phyloP scores from a whole-genome alignment of 768 basidiomycete species.

The Phanerochaete carnosa region DNA sequence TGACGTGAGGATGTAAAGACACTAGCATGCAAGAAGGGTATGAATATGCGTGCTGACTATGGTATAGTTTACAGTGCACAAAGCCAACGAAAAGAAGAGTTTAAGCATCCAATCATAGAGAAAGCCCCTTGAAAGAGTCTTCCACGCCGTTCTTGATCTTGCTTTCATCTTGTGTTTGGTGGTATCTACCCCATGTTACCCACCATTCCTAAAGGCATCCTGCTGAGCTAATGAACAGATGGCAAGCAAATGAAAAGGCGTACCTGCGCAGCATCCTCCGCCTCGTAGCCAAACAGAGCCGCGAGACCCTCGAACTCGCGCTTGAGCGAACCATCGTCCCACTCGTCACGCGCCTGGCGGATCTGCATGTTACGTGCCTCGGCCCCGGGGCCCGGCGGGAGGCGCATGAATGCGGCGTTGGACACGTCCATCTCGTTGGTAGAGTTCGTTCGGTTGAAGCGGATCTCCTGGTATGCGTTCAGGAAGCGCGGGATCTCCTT shows the following conservation, averaged over 20 bases:
- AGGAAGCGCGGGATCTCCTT: slow-evolving; percentile 51
- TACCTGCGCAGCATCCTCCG: slow-evolving; percentile 49
- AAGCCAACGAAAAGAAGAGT: background rate
- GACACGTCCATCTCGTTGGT: slow-evolving; percentile 43
- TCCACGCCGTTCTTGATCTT: background rate
- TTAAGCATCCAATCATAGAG: background rate
- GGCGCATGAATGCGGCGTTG: slow-evolving; percentile 42
- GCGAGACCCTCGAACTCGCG: slow-evolving; percentile 52
- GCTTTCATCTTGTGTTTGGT: slow-evolving; percentile 14
- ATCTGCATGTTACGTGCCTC: slow-evolving; percentile 40
- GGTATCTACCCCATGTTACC: slow-evolving; percentile 52
- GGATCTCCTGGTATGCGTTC: slow-evolving; percentile 55
- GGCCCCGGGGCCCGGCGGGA: slow-evolving; percentile 41
- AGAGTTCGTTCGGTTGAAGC: slow-evolving; percentile 47
- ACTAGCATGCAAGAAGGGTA: background rate
- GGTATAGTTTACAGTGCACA: background rate
- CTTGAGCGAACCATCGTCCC: slow-evolving; percentile 44
- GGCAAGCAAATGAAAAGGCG: background rate
- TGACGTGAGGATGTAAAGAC: background rate
- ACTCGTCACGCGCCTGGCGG: slow-evolving; percentile 37
- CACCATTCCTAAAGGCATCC: slow-evolving; percentile 45
- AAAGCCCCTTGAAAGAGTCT: background rate
- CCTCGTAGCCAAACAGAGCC: slow-evolving; percentile 47
- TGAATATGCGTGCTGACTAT: background rate
- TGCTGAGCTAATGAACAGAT: background rate